Evolutionary conservation across 2,329 filamentous ascomycete genomes (phyloP).

Genomic region (Stemphylium lycopersici): DNA sequence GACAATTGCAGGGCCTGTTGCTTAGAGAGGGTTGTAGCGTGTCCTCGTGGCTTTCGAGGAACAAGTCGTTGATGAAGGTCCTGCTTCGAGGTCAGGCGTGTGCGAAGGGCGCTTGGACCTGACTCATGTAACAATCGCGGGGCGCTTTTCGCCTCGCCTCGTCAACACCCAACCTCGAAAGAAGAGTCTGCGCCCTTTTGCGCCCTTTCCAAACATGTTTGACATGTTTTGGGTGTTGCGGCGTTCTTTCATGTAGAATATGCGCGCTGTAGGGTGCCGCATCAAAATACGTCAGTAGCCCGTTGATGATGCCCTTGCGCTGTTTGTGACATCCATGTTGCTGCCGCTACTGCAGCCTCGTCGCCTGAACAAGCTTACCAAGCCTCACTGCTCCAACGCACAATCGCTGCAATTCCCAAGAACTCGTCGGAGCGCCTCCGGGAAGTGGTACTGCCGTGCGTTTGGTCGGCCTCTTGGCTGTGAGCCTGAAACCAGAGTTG

Average conservation of each 20-base stretch:
- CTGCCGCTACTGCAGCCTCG: neutral
- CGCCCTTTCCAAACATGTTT: slow-evolving; percentile 13
- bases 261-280: neutral
- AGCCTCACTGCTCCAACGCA: slow-evolving; percentile 6
- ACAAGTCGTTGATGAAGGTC: neutral
- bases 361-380: slow-evolving; percentile 19
- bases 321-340: too few relatives aligned
- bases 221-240: neutral
- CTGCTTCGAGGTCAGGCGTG: neutral
- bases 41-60: neutral
- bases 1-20: neutral
- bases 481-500: slow-evolving; percentile 21
- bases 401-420: neutral
- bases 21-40: neutral
- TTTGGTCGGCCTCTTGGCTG: slow-evolving; percentile 11
- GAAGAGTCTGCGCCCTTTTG: slow-evolving; percentile 1
- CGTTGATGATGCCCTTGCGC: neutral
- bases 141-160: slow-evolving; percentile 1
- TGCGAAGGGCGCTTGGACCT: slow-evolving; percentile 4
- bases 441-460: slow-evolving; percentile 7
- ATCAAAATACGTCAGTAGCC: too few relatives aligned
- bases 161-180: slow-evolving; percentile 4
- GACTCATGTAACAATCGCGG: slow-evolving; percentile 8
- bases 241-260: neutral
- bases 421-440: neutral